Conservation (phyloP, 2,329 filamentous ascomycete species). For the Ascochyta fabae region DNA sequence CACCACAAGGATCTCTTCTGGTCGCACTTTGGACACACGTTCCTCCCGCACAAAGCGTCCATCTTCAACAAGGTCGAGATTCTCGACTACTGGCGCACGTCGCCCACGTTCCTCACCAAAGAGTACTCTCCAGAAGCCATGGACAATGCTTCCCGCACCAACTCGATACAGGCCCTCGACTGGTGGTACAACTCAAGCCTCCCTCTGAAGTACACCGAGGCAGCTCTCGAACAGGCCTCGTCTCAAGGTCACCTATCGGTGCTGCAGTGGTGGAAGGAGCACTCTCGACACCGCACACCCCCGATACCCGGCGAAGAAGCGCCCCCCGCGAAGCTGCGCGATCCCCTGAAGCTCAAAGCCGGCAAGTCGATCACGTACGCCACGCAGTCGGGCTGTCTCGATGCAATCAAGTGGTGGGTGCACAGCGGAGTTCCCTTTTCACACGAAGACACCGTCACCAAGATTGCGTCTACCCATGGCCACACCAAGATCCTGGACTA, state of each 20-base stretch:
- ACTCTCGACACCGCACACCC: slow-evolving; percentile 56
- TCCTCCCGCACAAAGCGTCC: slow-evolving; percentile 86
- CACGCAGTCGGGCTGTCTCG: slow-evolving; percentile 79
- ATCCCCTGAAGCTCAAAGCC: slow-evolving; percentile 69
- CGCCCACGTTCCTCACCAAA: slow-evolving; percentile 80
- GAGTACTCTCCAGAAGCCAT: slow-evolving; percentile 86
- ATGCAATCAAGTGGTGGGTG: slow-evolving; percentile 87
- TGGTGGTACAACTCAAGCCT: slow-evolving; percentile 89
- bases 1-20: slow-evolving; percentile 78
- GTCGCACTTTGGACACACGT: slow-evolving; percentile 80
- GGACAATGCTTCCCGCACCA: slow-evolving; percentile 84
- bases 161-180: slow-evolving; percentile 83
- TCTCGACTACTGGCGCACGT: slow-evolving; percentile 89
- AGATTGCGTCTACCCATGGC: slow-evolving; percentile 83
- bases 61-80: slow-evolving; percentile 86
- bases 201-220: slow-evolving; percentile 82
- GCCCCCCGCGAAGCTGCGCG: slow-evolving; percentile 19
- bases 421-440: slow-evolving; percentile 78
- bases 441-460: slow-evolving; percentile 81
- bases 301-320: slow-evolving; percentile 24
- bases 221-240: slow-evolving; percentile 85
- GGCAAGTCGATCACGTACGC: slow-evolving; percentile 85
- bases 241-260: slow-evolving; percentile 84
- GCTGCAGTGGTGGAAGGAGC: slow-evolving; percentile 90
- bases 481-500: slow-evolving; percentile 83